These are phyloP conservation scores for Rhizopogon vesiculosus DNA, from an alignment of 768 basidiomycete species.

Conservation along the genomic window DNA sequence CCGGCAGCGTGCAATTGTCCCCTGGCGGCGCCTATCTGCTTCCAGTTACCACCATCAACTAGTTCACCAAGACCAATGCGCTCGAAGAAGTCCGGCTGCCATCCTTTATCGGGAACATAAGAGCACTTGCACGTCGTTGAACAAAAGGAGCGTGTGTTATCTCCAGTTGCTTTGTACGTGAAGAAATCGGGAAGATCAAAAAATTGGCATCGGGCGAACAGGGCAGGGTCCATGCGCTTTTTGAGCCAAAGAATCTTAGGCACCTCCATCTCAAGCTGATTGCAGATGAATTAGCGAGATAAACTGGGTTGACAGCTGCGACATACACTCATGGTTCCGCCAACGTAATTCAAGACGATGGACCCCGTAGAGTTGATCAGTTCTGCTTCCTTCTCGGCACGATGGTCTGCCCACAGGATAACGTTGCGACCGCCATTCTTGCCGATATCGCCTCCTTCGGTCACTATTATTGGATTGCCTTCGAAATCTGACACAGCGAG, in stretches of 20 bases:
- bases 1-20: constrained; percentile 74
- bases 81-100: constrained; percentile 85
- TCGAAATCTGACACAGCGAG: constrained; percentile 77
- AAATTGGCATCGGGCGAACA: constrained; percentile 75
- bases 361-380: constrained; percentile 83
- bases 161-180: constrained; percentile 83
- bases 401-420: constrained; percentile 95
- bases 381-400: constrained; percentile 89
- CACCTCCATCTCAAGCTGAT: constrained; percentile 94
- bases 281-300: constrained; percentile 4
- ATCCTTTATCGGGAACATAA: constrained; percentile 81
- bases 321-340: constrained; percentile 89
- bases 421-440: constrained; percentile 74
- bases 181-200: constrained; percentile 93
- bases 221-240: constrained; percentile 68
- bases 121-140: constrained; percentile 96
- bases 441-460: constrained; percentile 61
- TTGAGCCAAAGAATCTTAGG: constrained; percentile 98
- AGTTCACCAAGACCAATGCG: constrained; percentile 77
- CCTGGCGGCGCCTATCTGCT: constrained; percentile 66
- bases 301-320: neutral
- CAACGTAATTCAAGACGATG: constrained; percentile 89
- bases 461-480: constrained; percentile 73
- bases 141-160: constrained; percentile 76
- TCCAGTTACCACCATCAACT: constrained; percentile 57